A percentile compares a stretch with the other conserved stretches of the same genome.
These are phyloP conservation scores for Phlebiopsis flavidoalba DNA, from an alignment of 768 basidiomycete genomes.

Conservation along the genomic window DNA sequence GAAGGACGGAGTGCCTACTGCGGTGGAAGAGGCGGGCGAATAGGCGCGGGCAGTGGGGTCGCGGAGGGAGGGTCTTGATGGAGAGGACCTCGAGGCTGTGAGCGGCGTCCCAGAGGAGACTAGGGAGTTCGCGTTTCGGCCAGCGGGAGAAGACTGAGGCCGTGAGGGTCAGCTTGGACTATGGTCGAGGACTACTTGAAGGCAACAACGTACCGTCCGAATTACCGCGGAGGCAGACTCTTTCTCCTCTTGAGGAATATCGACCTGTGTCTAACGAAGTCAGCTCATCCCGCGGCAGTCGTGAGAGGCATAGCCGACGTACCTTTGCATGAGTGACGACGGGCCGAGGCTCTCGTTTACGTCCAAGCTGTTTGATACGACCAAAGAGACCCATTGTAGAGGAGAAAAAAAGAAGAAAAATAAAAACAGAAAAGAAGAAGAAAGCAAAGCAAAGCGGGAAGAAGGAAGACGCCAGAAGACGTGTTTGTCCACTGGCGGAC, in stretches of 20 bases:
- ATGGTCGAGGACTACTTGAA: neutral
- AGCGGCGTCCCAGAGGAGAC: neutral
- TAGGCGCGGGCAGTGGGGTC: neutral
- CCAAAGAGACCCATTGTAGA: neutral
- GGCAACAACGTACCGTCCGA: neutral
- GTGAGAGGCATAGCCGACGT: neutral
- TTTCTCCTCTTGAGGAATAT: neutral
- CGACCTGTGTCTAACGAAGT: neutral
- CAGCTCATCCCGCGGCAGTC: neutral
- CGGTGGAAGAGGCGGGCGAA: neutral
- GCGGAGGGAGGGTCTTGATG: neutral
- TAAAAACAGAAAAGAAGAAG: neutral
- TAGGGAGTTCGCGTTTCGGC: neutral
- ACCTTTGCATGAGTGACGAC: neutral
- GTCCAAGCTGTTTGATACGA: neutral
- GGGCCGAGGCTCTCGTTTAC: neutral
- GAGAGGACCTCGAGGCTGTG: slow-evolving; percentile 3
- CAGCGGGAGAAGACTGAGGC: neutral
- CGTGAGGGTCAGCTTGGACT: neutral
- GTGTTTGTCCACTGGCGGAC: too few relatives aligned
- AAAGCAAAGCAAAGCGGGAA: neutral
- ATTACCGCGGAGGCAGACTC: neutral
- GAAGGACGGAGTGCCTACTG: too few relatives aligned
- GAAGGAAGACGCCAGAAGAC: neutral
- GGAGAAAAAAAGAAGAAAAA: too few relatives aligned